These are phyloP conservation scores for Thelephora ganbajun DNA, from an alignment of 768 basidiomycete genomes.

Conservation along the genomic window DNA sequence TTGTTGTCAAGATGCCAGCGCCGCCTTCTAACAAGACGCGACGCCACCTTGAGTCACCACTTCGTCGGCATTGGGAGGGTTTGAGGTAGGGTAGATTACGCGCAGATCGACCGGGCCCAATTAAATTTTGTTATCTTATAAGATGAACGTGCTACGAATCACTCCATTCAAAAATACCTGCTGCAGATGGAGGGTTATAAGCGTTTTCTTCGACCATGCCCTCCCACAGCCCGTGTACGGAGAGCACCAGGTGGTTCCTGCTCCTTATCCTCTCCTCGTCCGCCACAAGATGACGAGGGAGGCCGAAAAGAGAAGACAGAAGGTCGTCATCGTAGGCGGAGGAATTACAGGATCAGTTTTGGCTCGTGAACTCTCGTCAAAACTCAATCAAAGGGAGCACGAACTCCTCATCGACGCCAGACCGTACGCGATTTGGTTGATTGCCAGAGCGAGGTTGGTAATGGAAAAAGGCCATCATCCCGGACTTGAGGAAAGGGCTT, in stretches of 20 bases:
- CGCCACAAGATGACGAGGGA: background rate
- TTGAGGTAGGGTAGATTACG: too few species aligned
- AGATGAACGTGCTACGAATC: too few species aligned
- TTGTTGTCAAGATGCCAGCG: slow-evolving; percentile 13
- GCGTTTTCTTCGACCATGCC: too few species aligned
- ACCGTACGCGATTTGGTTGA: slow-evolving; percentile 35
- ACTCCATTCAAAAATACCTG: too few species aligned
- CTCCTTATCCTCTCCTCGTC: background rate
- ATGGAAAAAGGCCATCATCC: slow-evolving; percentile 28
- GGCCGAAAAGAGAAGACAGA: slow-evolving; percentile 4
- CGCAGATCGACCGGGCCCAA: too few species aligned
- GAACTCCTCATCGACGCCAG: slow-evolving; percentile 41
- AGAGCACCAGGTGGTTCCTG: background rate
- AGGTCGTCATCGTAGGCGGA: slow-evolving; percentile 41
- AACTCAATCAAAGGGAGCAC: slow-evolving; percentile 32
- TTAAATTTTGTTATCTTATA: too few species aligned
- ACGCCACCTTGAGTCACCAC: too few species aligned
- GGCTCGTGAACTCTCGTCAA: slow-evolving; percentile 32
- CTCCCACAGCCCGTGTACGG: too few species aligned
- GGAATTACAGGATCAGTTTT: slow-evolving; percentile 35
- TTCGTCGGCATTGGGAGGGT: background rate
- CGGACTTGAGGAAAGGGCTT: slow-evolving; percentile 27
- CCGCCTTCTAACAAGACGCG: too few species aligned
- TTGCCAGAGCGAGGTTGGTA: slow-evolving; percentile 37
- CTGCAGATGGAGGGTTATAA: too few species aligned